Evolutionary conservation across 2,329 filamentous ascomycete species (phyloP), one percentile per base, ranked within the genome.

Genomic region (Stemphylium lycopersici): DNA sequence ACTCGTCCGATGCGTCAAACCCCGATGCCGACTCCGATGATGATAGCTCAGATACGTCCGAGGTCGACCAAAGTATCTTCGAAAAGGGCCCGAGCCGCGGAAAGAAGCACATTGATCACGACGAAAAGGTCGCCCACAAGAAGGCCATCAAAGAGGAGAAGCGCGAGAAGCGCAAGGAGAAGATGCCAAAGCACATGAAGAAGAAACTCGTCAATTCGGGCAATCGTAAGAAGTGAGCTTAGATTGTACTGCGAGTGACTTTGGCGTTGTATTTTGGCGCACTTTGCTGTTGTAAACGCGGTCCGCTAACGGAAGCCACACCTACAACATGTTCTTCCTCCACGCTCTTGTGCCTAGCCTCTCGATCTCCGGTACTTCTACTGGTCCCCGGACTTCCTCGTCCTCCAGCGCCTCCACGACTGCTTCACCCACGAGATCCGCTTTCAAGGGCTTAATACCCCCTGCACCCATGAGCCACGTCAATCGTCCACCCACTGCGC

Each of bases 181-280:
- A 99, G 81, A 96, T 99, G 78, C 93, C 95, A 0, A 99, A 99
- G 79, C 87, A 96, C 72, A 63, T 96, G 31, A 99, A 99, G 84
- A 98, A 97, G 81, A 90, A 89, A 73, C 77, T 96, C 18, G 53
- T 85, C 96, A 22, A 83, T 82, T 51, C 80, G 80, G 59, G 81
- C 83, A 81, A 85, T 51, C 80, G 85, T 63, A 85, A 84, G 69
- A 89, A 90, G 79, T 88, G 54, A 64, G 41, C 33, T 11, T 41
- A 1, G n/a, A 20, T n/a, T 3, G 11, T 5, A 33, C 6, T 7
- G 11, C 16, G 18, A 36, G 31, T 20, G 41, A 12, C 13, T 5
- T 41, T 39, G 36, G 24, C 15, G 22, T 34, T 34, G 8, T 49
- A 8, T 36, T 45, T 15, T 32, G 26, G 40, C 22, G 31, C 26